Base-by-base conservation (phyloP, 2,329 filamentous ascomycete species). In the Botrytis deweyae region DNA sequence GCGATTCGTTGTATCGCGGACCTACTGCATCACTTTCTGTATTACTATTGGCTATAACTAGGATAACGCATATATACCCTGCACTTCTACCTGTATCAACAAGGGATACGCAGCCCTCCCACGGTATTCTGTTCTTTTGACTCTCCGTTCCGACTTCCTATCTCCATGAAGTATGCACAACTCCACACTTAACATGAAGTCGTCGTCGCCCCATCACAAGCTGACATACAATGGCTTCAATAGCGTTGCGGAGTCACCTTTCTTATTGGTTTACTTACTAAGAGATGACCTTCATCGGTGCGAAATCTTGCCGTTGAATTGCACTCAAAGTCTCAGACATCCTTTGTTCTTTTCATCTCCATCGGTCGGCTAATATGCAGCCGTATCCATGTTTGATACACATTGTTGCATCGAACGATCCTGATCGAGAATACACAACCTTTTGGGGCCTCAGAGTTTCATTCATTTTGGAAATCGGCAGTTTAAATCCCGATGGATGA, bases 281-380 rank as follows among this genome's bases (percentile, higher is more conserved):
- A 44, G 40, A 40, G 29, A 22, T 69, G 10, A 33, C 9, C 18
- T 58, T 61, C 14, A 33, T 33, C 63, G 58, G 40, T 42, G 46
- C 52, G 33, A 49, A 64, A 40, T 61, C 36, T 66, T 55, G 61
- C 55, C 22, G 25, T 49, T 63, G 58, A 63, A 46, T 66, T 38
- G 36, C 18, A 42, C 20, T 22, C 18, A 33, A 12, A 33, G 36
- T 29, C 62, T 67, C n/a, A 67, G 70, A 68, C 62, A 68, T 72
- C 25, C 9, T 58, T n/a, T 9, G 9, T 40, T 62, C 59, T 22
- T 49, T 59, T n/a, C 14, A 33, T n/a, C 61, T 66, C 52, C 29
- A 58, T 72, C 52, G 52, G 25, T 61, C 52, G 46, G 63, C 61
- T 49, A 42, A n/a, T 49, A 69, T 69, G 46, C 44, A 67, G 46